Base-by-base conservation (phyloP, 345 rosid species). In the Aquilaria malaccensis region DNA sequence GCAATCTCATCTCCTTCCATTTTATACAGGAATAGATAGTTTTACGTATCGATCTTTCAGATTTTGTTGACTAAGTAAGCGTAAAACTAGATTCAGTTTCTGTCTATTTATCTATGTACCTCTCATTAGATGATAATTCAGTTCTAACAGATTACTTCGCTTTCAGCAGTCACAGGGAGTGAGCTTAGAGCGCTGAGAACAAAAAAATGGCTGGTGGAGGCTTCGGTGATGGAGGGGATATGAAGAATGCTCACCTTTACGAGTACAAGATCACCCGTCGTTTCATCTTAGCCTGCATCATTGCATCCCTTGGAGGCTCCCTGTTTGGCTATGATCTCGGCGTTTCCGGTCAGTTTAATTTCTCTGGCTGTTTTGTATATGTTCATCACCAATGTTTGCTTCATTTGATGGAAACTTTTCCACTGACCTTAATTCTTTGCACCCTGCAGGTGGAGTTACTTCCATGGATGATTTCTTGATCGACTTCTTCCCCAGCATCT, bases 391-490 rank as follows among this genome's bases (percentile, higher is more conserved):
- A 15, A 31, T 13, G 15, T 52, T 41, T 2, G 14, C 11, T 65
- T 56, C 11, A 6, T 33, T 32, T 37, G 0, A 12, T 6, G 15
- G 43, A 32, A 47, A 22, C 22, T 22, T 22, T 1, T 22, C 22
- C 22, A 22, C 22, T 22, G 22, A 22, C 22, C 22, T 22, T 22
- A 22, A 22, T 22, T 22, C 22, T 22, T 22, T 22, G 1, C 22
- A 22, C 43, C 10, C 56, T 74, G 62, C 75, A 92, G 97, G 97
- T 41, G 98, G 95, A 43, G 98, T 92, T 52, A 92, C 97, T 68
- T 89, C 91, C 61, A 92, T 92, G 98, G 97, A 89, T 53, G 97
- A 92, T 81, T 92, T 92, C 83, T 71, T 92, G 82, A 85, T 65
- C 59, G 82, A 81, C 0, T 87, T 89, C 58, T 89, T 89, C 75